A percentile compares a stretch with the other conserved stretches of the same genome.
Conservation (phyloP, 306 rosid species). For the Cucumis sativus region DNA sequence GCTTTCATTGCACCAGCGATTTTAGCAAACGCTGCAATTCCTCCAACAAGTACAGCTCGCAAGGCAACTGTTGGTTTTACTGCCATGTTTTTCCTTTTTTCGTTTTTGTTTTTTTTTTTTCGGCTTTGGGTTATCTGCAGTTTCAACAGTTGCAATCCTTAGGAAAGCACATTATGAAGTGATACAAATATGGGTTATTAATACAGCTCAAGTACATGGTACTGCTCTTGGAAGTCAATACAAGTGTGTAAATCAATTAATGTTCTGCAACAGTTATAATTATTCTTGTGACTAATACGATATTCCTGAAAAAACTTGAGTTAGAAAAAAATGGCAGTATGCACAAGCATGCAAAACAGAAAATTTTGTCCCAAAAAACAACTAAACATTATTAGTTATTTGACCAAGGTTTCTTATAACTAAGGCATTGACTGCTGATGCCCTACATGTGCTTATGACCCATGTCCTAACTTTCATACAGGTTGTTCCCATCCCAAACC, state of each 20-base stretch:
- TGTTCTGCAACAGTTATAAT: background rate
- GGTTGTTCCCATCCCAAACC: background rate
- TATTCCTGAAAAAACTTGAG: too few species aligned
- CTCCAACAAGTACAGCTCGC: constrained; percentile 74
- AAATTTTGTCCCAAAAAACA: background rate
- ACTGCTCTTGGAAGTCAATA: background rate
- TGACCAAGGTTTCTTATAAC: background rate
- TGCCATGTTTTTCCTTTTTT: constrained; percentile 21
- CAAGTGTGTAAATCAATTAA: background rate
- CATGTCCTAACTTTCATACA: background rate
- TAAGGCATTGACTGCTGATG: background rate
- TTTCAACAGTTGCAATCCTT: background rate
- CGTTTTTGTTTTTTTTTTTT: background rate
- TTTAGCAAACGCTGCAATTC: constrained; percentile 80
- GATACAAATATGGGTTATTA: background rate
- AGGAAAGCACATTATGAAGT: background rate
- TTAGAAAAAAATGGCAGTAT: too few species aligned
- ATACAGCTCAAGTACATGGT: background rate
- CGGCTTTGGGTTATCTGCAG: background rate
- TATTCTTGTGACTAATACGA: background rate
- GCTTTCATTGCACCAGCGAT: constrained; percentile 69
- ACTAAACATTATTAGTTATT: background rate
- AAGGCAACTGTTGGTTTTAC: constrained; percentile 78
- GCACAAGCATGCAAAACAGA: too few species aligned
- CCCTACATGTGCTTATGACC: background rate